phyloP scores from a whole-genome alignment of 768 basidiomycete species.

The Podaxis carcinomalis region DNA sequence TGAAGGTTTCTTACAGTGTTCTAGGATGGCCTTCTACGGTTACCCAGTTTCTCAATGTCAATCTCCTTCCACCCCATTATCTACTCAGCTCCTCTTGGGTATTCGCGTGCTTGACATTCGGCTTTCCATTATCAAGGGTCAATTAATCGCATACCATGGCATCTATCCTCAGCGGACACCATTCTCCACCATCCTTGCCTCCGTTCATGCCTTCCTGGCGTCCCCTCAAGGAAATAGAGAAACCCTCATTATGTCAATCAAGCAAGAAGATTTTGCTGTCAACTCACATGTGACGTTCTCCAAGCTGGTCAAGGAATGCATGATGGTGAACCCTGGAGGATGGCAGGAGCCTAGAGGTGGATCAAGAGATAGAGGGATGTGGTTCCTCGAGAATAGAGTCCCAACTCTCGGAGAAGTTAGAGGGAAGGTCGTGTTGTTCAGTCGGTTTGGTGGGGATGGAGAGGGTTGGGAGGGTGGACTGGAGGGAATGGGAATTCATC shows the following conservation, averaged over 20 bases:
- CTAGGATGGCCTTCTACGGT: constrained; percentile 78
- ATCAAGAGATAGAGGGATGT: constrained; percentile 42
- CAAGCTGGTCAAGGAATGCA: constrained; percentile 57
- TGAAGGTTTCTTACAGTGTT: not conserved
- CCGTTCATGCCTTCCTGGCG: constrained; percentile 61
- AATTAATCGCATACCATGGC: constrained; percentile 78
- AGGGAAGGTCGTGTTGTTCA: constrained; percentile 82
- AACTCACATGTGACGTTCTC: constrained; percentile 54
- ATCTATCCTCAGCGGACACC: constrained; percentile 64
- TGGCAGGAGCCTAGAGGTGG: constrained; percentile 16
- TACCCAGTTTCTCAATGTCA: constrained; percentile 91
- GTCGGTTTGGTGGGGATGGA: constrained; percentile 74
- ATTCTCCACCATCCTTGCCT: constrained; percentile 61
- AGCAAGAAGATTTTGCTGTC: constrained; percentile 71
- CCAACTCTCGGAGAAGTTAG: constrained; percentile 81
- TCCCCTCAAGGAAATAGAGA: constrained; percentile 55
- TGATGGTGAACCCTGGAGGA: constrained; percentile 50
- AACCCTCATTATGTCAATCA: constrained; percentile 82
- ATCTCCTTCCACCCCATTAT: constrained; percentile 53
- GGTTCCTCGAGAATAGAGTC: constrained; percentile 80
- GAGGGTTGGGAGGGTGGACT: constrained; percentile 64
- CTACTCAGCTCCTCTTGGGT: constrained; percentile 67
- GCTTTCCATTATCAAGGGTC: constrained; percentile 50
- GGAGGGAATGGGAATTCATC: constrained; percentile 84
- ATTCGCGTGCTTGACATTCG: constrained; percentile 83